Conservation (phyloP, 495 filamentous ascomycete genomes). For the Zalerion maritima region DNA sequence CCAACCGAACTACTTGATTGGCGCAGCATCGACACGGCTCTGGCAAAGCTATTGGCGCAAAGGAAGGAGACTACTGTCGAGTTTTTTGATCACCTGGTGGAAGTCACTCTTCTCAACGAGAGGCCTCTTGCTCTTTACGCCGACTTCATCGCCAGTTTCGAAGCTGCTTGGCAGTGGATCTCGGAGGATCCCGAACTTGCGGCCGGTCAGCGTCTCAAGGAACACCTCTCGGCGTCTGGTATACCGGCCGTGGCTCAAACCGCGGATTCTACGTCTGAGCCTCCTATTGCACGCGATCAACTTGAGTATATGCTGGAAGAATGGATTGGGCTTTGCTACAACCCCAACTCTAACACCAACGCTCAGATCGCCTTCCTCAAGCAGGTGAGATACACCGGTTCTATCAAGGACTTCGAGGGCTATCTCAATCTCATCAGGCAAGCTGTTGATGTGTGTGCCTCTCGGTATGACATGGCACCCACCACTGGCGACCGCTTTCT, state of each 20-base stretch:
- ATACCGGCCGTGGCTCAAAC: constrained; percentile 29
- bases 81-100: constrained; percentile 60
- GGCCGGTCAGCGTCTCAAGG: constrained; percentile 50
- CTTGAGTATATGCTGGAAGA: constrained; percentile 91
- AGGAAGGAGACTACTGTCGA: constrained; percentile 56
- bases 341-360: constrained; percentile 54
- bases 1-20: constrained; percentile 60
- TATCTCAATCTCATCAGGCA: constrained; percentile 64
- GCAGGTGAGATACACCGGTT: constrained; percentile 59
- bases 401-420: constrained; percentile 58
- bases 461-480: constrained; percentile 51
- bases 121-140: constrained; percentile 60
- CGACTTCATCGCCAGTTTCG: constrained; percentile 72
- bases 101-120: constrained; percentile 62
- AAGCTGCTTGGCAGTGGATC: constrained; percentile 73
- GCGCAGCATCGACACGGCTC: constrained; percentile 60
- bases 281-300: constrained; percentile 47
- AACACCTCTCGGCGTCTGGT: constrained; percentile 52
- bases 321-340: constrained; percentile 75
- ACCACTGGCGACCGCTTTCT: constrained; percentile 55
- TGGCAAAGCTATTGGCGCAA: constrained; percentile 53
- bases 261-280: constrained; percentile 15
- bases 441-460: constrained; percentile 66
- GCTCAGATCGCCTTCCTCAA: constrained; percentile 63
- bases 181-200: constrained; percentile 52